A percentile compares a stretch with the other conserved stretches of the same genome.
Conservation (phyloP, 1,284 basidiomycete species). For the Leccinum pseudoinsigne region DNA sequence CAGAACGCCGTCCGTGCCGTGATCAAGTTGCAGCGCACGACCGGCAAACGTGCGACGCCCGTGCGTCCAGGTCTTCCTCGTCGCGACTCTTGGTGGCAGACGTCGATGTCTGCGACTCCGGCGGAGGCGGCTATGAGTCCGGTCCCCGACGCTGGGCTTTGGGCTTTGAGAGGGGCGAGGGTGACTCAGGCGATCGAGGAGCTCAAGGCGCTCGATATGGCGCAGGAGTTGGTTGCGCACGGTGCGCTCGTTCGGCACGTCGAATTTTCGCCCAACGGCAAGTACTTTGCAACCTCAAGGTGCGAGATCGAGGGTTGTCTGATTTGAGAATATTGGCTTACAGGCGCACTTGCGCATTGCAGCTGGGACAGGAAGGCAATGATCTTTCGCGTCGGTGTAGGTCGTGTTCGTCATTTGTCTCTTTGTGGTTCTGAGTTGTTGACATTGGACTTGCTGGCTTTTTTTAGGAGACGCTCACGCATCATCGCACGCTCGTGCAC, state of each 20-base stretch:
- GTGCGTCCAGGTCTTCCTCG: conserved; percentile 26
- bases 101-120: conserved; percentile 14
- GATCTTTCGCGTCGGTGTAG: too few relatives aligned
- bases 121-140: conserved; percentile 33
- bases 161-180: conserved; percentile 45
- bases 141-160: conserved; percentile 36
- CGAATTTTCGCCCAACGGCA: conserved; percentile 40
- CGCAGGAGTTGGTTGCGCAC: conserved; percentile 46
- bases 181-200: conserved; percentile 56
- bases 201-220: conserved; percentile 52
- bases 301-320: conserved; percentile 3
- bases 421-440: too few relatives aligned
- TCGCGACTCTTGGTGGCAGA: conserved; percentile 33
- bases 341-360: background rate
- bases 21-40: conserved; percentile 32
- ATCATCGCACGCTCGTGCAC: too few relatives aligned
- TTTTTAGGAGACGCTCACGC: too few relatives aligned
- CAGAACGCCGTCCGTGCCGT: conserved; percentile 33
- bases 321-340: conserved; percentile 10
- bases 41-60: conserved; percentile 21
- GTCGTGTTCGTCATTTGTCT: too few relatives aligned
- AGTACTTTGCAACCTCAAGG: conserved; percentile 39
- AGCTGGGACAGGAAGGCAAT: conserved; percentile 80
- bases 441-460: too few relatives aligned
- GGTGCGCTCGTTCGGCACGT: conserved; percentile 38